Conservation (phyloP, 2,329 filamentous ascomycete genomes). For the Aspergillus pseudonomiae region DNA sequence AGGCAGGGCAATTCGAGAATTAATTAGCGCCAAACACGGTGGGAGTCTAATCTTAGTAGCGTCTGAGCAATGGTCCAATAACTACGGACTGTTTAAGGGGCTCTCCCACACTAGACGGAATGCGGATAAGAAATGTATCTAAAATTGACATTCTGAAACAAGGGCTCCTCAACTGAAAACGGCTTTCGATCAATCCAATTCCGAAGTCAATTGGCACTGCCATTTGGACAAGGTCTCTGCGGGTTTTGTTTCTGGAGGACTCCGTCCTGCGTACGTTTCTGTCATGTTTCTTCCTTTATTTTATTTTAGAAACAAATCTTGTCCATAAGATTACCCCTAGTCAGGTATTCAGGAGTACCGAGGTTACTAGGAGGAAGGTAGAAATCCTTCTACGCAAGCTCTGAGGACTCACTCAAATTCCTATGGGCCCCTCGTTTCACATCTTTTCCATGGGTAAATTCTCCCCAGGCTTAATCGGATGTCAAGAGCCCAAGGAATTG, state of each 20-base stretch:
- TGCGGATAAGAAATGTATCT: neutral
- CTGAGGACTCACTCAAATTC: neutral
- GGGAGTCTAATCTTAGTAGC: neutral
- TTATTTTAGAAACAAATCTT: neutral
- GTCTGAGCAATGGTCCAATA: neutral
- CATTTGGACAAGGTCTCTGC: neutral
- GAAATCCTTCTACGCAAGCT: too few species aligned
- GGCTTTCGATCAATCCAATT: neutral
- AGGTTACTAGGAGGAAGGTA: too few species aligned
- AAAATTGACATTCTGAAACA: constrained; percentile 4
- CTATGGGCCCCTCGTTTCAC: neutral
- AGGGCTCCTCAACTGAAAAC: neutral
- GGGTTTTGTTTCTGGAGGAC: neutral
- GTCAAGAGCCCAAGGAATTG: neutral
- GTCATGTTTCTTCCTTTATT: neutral
- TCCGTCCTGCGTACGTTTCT: too few species aligned
- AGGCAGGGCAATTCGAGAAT: neutral
- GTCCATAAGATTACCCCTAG: neutral
- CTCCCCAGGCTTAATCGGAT: neutral
- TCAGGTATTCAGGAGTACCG: too few species aligned
- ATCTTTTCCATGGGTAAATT: neutral
- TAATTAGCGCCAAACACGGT: neutral
- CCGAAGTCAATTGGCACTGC: neutral
- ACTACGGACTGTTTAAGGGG: neutral
- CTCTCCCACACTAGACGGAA: neutral